Evolutionary conservation across 208 protist genomes (phyloP), one percentile per base, ranked within the genome.

Genomic region (Tritrichomonas musculus): DNA sequence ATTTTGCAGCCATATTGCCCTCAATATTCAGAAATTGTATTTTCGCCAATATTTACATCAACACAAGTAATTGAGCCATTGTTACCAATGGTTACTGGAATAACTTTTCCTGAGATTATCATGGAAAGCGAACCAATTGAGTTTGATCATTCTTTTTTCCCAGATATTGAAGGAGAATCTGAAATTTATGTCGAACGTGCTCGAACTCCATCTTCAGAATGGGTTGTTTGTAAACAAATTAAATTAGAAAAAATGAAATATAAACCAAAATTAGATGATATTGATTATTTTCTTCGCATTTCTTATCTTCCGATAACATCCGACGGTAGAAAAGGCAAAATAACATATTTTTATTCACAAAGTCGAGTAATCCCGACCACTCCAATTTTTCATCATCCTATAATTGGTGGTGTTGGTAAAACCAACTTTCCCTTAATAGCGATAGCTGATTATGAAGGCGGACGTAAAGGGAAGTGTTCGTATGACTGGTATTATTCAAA

Each of bases 281-380:
- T 88, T 60, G 47, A 47, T 55, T 33, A 55, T 49, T 88, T 44
- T 57, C 22, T 88, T 17, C 44, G 77, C 9, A 57, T 88, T 39
- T 53, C 77, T 33, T 88, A 88, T 50, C 33, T n/a, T 33, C 77
- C 77, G 22, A 57, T 88, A 5, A 53, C 47, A 13, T 1, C 3
- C 17, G 25, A 44, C n/a, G 77, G 77, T 27, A 88, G 17, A 60
- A 57, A 88, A 88, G 77, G 77, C 9, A 1, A 88, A 57, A 88
- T 47, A 88, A 88, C 44, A 25, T 88, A 88, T 57, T 88, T 88
- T 49, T 88, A 88, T 39, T 88, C 77, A 33, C 9, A 44, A 57
- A 39, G 22, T 1, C 25, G 27, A 57, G 77, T 88, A 39, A 8
- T 88, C 13, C 77, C 77, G 20, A 47, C 77, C 1, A 4, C 44